Evolutionary conservation across 2,329 filamentous ascomycete genomes (phyloP), one percentile per base, ranked within the genome.

Genomic region (Beauveria bassiana): DNA sequence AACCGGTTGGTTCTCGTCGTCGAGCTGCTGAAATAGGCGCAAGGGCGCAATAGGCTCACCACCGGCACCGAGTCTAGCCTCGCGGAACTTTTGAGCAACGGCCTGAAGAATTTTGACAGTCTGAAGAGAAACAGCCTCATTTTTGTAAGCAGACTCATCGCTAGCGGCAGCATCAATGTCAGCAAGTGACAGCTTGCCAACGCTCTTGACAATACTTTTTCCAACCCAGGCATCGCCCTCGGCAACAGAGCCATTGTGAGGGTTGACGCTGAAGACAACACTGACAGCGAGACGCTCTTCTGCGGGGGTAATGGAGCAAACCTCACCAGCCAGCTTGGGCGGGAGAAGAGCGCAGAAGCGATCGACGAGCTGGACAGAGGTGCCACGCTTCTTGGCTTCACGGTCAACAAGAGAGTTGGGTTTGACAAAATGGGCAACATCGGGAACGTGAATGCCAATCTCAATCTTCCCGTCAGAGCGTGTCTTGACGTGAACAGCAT

Each of bases 401-500:
- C 95, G 89, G 70, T 99, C 95, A 56, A 98, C 93, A 51, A 98
- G 84, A 18, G 93, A 96, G 79, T 96, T 96, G 53, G 88, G 82
- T 82, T 98, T 98, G 73, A 99, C 91, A 72, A 99, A 99, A 77
- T 99, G 91, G 64, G 95, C 88, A 67, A 98, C 88, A 74, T 99
- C 95, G 38, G 93, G 87, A 71, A 99, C 90, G 76, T 99, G 95
- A 62, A 98, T 86, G 77, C 93, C 95, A 68, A 99, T 89, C 73
- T 99, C 93, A 65, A 97, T 87, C 74, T 90, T 89, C 70, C 90
- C 92, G 74, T 96, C 90, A 16, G 84, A 79, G 61, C 91, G 84
- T 45, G 86, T 83, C 79, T 96, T 96, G 77, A 97, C 85, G 71
- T 99, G 95, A 67, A 98, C 86, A 42, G 93, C 95, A 76, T 96